Evolutionary conservation across 2,329 filamentous ascomycete genomes (phyloP), one percentile per base, ranked within the genome.

Genomic region (Lasiodiplodia theobromae): DNA sequence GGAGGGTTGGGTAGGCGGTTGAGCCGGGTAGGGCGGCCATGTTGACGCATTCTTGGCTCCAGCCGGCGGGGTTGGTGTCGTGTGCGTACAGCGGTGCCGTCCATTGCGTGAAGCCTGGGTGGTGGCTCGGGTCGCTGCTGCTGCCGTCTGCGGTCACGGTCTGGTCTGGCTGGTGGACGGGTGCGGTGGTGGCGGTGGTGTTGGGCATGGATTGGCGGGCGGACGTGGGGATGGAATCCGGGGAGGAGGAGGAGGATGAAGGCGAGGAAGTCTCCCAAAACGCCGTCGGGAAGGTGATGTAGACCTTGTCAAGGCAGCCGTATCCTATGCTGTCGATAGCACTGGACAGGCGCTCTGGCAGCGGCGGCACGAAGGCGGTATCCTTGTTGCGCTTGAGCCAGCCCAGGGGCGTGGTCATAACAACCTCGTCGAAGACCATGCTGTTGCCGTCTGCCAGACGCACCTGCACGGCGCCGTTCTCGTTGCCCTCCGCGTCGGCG

Each of bases 11-110:
- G 69, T 97, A 93, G 0, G 90, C 86, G 63, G 82, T 84, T 1
- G 81, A 74, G 0, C 75, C 73, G 1, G 60, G 60, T 2, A 96
- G 84, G 2, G 90, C 88, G 52, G 91, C 89, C 25, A 97, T 86
- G 69, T 95, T 94, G 69, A 96, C 85, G 66, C 89, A 87, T 80
- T 95, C 91, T 78, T 93, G 91, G 70, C 89, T 88, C 92, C 92
- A 96, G 69, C 84, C 80, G 6, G 85, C 73, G 1, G 88, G 86
- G 72, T 91, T 91, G 1, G 88, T 86, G 63, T 86, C 81, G 0
- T 82, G 71, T 0, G 89, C 86, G 77, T 97, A 96, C 2, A 76
- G 79, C 2, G 93, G 93, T 0, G 88, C 81, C 44, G 94, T 86
- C 86, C 93, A 96, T 75, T 93, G 89, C 53, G 88, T 89, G 78